Evolutionary conservation across 805 yeast species (phyloP).

Genomic region (Starmerella riodocensis): DNA sequence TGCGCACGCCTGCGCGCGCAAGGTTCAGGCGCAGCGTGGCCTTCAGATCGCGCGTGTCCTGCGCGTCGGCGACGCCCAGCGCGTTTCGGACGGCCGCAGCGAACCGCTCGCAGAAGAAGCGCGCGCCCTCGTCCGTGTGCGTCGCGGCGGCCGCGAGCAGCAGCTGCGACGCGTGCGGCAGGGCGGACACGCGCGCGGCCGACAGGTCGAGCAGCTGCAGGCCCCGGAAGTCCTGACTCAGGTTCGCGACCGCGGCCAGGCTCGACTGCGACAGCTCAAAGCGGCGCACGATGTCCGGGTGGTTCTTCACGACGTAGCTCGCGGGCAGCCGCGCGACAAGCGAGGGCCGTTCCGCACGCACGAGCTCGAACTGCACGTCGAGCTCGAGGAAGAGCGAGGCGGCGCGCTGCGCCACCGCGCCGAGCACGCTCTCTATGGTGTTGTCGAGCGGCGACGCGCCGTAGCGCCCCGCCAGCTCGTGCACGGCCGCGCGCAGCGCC

Average conservation of each 20-base stretch:
- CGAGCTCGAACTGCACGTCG: slow-evolving; percentile 13
- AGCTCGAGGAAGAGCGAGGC: slow-evolving; percentile 13
- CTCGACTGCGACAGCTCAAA: slow-evolving; percentile 10
- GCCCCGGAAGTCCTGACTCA: slow-evolving; percentile 9
- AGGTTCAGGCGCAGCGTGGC: slow-evolving; percentile 9
- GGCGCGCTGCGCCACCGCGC: slow-evolving; percentile 3
- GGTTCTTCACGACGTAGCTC: slow-evolving; percentile 11
- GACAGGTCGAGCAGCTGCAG: slow-evolving; percentile 11
- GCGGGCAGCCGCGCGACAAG: slow-evolving; percentile 20
- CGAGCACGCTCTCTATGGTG: slow-evolving; percentile 12
- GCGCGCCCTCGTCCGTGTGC: slow-evolving; percentile 12
- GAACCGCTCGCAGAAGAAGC: slow-evolving; percentile 9
- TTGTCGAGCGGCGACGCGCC: neutral
- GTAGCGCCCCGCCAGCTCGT: slow-evolving; percentile 5
- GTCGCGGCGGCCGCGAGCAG: slow-evolving; percentile 18
- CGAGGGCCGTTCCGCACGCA: slow-evolving; percentile 1
- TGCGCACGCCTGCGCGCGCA: slow-evolving; percentile 5
- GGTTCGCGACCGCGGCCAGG: slow-evolving; percentile 16
- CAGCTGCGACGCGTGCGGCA: slow-evolving; percentile 13
- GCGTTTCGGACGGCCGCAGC: slow-evolving; percentile 11
- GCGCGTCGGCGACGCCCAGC: slow-evolving; percentile 5
- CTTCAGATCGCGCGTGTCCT: slow-evolving; percentile 9
- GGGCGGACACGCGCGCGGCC: slow-evolving; percentile 1
- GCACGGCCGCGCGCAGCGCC: slow-evolving; percentile 1
- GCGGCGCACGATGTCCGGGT: slow-evolving; percentile 4